Evolutionary conservation across 164 flowering plant genomes (phyloP), one percentile per base, ranked within the genome.

Genomic region (Vitis amurensis): DNA sequence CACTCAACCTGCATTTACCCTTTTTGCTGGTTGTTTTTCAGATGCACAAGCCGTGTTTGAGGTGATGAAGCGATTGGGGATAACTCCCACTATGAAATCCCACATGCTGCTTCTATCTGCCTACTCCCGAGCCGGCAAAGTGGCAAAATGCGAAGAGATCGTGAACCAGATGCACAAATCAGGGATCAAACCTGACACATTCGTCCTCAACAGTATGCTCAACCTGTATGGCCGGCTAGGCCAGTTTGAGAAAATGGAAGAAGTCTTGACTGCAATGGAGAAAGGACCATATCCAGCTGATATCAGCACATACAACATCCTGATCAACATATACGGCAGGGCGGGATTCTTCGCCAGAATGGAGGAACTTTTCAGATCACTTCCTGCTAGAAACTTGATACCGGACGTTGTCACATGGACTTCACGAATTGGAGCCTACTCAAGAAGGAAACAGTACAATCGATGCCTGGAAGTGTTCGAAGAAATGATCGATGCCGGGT

Each of bases 391-490:
- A 75, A 82, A 79, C 30, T 71, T 93, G 73, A 72, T 68, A 70
- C 88, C 97, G 0, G 95, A 93, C 73, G 95, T 91, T 2, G 87
- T 88, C 63, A 93, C 94, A 9, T 93, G 98, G 98, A 93, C 98
- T 9, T 88, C 94, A 1, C 78, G 94, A 56, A 72, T 93, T 4
- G 89, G 94, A 55, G 95, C 91, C 7, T 93, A 93, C 81, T 87
- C 98, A 8, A 86, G 86, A 66, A 91, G 88, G 84, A 91, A 88
- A 68, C 88, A 80, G 55, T 93, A 90, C 80, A 69, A 57, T 59
- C 88, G 76, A 78, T 90, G 98, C 74, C 27, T 93, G 15, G 91
- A 93, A 72, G 86, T 91, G 11, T 93, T 93, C 49, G 98, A 93
- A 75, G 91, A 91, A 60, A 93, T 93, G 98, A 84, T 93, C 49